Evolutionary conservation across 2,329 filamentous ascomycete species (phyloP), one percentile per base, ranked within the genome.

Genomic region (Ophiobolus disseminans): DNA sequence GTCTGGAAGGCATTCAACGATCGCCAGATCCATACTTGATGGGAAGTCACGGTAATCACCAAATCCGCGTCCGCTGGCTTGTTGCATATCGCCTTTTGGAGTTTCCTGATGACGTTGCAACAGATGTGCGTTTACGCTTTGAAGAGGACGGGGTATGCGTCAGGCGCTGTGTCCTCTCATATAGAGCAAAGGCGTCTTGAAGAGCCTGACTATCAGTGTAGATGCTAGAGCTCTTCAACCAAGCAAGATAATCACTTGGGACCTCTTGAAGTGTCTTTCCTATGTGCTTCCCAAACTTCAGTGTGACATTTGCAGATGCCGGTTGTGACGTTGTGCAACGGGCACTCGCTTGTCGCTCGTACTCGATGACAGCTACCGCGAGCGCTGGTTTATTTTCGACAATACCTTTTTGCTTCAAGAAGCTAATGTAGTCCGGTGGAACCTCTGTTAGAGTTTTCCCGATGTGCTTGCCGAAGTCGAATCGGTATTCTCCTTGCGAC

Each of bases 391-490:
- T 50, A 9, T n/a, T 20, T 10, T 44, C 32, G 4, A 45, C 35
- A 14, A 44, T 35, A 19, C 32, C 40, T 10, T 40, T 32, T n/a
- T 50, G 16, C 22, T 50, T 44, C 10, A 50, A 25, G 16, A 39
- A 37, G 8, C 16, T 26, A 14, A 50, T 11, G 16, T 50, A 50
- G 10, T 44, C 19, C 21, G 17, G 4, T n/a, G 40, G 40, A 5
- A 50, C 46, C 19, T 45, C 46, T 17, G 14, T 16, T 7, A 50
- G 20, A 2, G 40, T 34, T 23, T 44, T 50, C 3, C 26, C 40
- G 1, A 13, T 13, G 22, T 50, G 40, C 2, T 38, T 39, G 11
- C 46, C 40, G 16, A 35, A 28, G 25, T 28, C 25, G 25, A 28
- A 28, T 5, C 25, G 10, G n/a, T 28, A 28, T 5, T 28, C 5